Percentiles rank a stretch among this genome's conserved stretches.
Conservation (phyloP, 345 rosid species). For the Acer yangbiense region DNA sequence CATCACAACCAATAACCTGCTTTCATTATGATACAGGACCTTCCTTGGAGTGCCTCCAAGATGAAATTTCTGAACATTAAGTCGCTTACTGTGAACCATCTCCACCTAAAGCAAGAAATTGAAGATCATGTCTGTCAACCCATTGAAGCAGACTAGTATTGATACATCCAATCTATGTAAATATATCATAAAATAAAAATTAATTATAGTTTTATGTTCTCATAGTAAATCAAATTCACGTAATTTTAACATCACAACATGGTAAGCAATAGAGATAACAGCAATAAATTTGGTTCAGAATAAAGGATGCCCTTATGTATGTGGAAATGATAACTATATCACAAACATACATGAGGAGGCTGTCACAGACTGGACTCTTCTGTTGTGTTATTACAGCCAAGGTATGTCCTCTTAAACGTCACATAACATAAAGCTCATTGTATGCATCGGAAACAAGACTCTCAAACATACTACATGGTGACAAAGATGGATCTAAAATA, state of each 20-base stretch:
- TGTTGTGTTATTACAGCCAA: background rate
- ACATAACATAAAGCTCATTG: background rate
- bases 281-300: slow-evolving; percentile 6
- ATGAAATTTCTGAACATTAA: slow-evolving; percentile 90
- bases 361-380: background rate
- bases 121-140: slow-evolving; percentile 27
- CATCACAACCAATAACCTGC: slow-evolving; percentile 85
- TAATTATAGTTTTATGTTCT: background rate
- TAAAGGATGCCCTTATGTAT: background rate
- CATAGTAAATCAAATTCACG: background rate
- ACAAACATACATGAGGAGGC: background rate
- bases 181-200: background rate
- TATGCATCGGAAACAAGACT: background rate
- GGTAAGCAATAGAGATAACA: background rate
- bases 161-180: slow-evolving; percentile 4
- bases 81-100: slow-evolving; percentile 86
- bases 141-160: slow-evolving; percentile 11
- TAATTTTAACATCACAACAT: background rate
- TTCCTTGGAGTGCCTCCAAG: slow-evolving; percentile 95
- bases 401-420: background rate
- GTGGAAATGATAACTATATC: background rate
- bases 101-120: slow-evolving; percentile 66
- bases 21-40: slow-evolving; percentile 88
- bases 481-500: background rate
- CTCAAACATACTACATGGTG: background rate